Percentiles rank a stretch among this genome's conserved stretches.
phyloP scores from a whole-genome alignment of 2,329 filamentous ascomycete genomes.

The Colletotrichum sublineola region DNA sequence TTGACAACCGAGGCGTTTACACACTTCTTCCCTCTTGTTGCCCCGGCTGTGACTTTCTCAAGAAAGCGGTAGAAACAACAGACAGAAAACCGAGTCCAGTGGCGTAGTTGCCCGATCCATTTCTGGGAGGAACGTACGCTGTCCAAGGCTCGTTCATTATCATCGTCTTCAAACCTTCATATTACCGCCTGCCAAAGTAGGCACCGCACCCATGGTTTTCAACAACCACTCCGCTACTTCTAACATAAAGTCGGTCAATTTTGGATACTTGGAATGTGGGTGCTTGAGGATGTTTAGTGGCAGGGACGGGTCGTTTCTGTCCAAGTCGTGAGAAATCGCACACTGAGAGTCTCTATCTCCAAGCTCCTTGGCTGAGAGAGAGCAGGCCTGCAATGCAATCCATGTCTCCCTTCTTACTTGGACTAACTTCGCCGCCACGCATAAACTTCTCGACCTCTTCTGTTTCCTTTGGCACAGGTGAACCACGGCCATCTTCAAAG shows the following conservation, averaged over 20 bases:
- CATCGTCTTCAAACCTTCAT: not conserved
- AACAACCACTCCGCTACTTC: not conserved
- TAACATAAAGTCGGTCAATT: not conserved
- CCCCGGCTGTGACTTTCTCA: not conserved
- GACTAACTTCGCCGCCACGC: slow-evolving; percentile 72
- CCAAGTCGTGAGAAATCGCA: slow-evolving; percentile 16
- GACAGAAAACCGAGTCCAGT: not conserved
- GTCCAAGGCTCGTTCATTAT: not conserved
- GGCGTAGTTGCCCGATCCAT: not conserved
- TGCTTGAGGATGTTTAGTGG: not conserved
- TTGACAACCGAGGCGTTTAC: too few relatives aligned
- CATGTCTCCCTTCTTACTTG: slow-evolving; percentile 83
- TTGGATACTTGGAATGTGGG: not conserved
- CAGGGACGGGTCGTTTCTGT: not conserved
- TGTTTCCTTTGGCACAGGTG: slow-evolving; percentile 43
- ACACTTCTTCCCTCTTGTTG: not conserved
- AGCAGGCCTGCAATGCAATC: slow-evolving; percentile 92
- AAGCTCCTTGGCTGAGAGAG: slow-evolving; percentile 92
- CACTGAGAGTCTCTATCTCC: slow-evolving; percentile 68
- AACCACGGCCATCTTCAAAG: slow-evolving; percentile 63
- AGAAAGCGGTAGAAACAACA: not conserved
- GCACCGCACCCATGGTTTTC: not conserved
- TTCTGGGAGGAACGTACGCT: not conserved
- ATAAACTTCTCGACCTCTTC: slow-evolving; percentile 83
- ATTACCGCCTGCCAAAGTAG: not conserved